phyloP scores from a whole-genome alignment of 768 basidiomycete genomes.

The Suillus ampliporus region DNA sequence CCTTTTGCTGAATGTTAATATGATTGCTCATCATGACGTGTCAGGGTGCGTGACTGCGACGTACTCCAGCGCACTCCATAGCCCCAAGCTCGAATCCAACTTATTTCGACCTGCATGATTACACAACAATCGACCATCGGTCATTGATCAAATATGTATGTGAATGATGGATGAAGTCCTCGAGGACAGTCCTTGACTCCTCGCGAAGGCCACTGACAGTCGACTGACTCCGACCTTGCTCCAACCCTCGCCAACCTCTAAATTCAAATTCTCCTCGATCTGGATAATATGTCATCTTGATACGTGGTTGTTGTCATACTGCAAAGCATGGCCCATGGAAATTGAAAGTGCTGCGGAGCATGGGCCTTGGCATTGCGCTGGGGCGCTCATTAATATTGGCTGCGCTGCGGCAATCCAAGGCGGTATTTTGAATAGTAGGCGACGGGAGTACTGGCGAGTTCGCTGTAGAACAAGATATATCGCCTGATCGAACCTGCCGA shows the following conservation, averaged over 20 bases:
- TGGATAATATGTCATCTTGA: neutral
- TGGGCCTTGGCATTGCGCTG: neutral
- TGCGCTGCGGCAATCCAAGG: neutral
- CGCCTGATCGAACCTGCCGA: neutral
- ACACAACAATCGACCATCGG: neutral
- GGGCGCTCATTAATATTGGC: neutral
- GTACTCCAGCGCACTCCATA: neutral
- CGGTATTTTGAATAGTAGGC: neutral
- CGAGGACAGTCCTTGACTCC: too few species aligned
- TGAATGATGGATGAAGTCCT: neutral
- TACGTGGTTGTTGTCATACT: neutral
- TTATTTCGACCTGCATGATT: neutral
- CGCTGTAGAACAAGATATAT: neutral
- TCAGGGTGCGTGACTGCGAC: neutral
- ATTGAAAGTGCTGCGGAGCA: neutral
- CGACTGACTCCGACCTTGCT: too few species aligned
- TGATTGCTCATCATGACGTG: neutral
- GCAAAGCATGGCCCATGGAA: neutral
- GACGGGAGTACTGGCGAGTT: neutral
- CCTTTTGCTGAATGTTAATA: slow-evolving; percentile 13
- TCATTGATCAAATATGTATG: neutral
- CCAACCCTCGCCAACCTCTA: too few species aligned
- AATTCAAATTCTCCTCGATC: neutral
- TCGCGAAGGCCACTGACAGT: neutral
- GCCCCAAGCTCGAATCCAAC: neutral